Base-by-base conservation (phyloP, 805 yeast species). In the Kuraishia cidri region DNA sequence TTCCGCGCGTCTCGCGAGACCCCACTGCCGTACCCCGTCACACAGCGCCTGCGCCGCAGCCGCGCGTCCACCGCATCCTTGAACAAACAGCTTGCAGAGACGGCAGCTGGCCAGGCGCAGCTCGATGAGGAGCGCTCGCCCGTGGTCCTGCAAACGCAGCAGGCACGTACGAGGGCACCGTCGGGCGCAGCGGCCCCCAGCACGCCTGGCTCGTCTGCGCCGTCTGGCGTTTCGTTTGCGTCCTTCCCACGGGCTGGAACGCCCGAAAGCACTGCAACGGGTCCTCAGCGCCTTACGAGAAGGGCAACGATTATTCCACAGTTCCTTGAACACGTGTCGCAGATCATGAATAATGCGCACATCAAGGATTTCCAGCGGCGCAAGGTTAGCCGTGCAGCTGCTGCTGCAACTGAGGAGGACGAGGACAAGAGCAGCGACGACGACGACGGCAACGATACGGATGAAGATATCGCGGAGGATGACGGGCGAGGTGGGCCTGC, bases 1-100 rank as follows among this genome's bases (percentile, higher is more conserved):
- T 83, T 79, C 55, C 69, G 94, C 41, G 97, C 97, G 0, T 79
- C 94, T 7, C 74, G 94, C 37, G 96, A 90, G 39, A 62, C 85
- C 7, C 84, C 90, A 2, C 58, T 90, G 34, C 98, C 98, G 0
- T 90, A 86, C 41, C 72, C 75, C 2, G 52, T 71, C 3, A 64
- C 39, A 7, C 28, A 16, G n/a, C 18, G 26, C 5, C n/a, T n/a
- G n/a, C 14, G 15, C 25, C 22, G 22, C 14, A 15, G 16, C 17
- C 30, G 27, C 15, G 21, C 7, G 24, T 15, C 22, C 9, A 21
- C 23, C 7, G 36, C n/a, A n/a, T n/a, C n/a, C n/a, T n/a, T n/a
- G n/a, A n/a, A n/a, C n/a, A n/a, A n/a, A n/a, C n/a, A n/a, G n/a
- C n/a, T n/a, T n/a, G n/a, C n/a, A n/a, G 35, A 25, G 10, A 26